These are phyloP conservation scores for Moesziomyces antarcticus DNA, from an alignment of 1,284 basidiomycete genomes.

Conservation along the genomic window DNA sequence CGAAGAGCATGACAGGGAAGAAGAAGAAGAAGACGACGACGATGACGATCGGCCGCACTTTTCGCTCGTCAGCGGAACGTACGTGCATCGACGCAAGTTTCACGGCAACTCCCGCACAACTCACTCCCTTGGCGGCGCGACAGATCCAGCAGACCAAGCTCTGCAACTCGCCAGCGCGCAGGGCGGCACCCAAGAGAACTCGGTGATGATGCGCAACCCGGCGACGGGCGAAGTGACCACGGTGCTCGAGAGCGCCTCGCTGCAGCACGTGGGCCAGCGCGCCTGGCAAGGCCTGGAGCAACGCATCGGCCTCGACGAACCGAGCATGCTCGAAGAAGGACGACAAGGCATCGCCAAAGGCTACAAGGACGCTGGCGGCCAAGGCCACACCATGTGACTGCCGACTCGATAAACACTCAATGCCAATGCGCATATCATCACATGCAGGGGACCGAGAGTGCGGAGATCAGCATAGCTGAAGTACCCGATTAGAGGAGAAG, in stretches of 20 bases:
- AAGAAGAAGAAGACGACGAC: slow-evolving; percentile 29
- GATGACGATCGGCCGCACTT: slow-evolving; percentile 75
- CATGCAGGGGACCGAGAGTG: no score
- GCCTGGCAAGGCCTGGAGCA: slow-evolving; percentile 86
- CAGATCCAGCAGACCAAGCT: background rate
- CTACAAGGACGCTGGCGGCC: slow-evolving; percentile 72
- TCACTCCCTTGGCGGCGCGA: slow-evolving; percentile 6
- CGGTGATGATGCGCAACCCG: slow-evolving; percentile 75
- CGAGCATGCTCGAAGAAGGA: slow-evolving; percentile 85
- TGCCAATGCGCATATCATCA: no score
- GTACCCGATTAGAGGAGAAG: background rate
- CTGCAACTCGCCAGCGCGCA: slow-evolving; percentile 4
- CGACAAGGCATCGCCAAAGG: slow-evolving; percentile 88
- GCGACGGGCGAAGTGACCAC: slow-evolving; percentile 72
- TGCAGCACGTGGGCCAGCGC: slow-evolving; percentile 76
- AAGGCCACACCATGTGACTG: slow-evolving; percentile 33
- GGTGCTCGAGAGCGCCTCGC: slow-evolving; percentile 66
- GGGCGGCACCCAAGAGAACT: slow-evolving; percentile 16
- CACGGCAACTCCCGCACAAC: slow-evolving; percentile 62
- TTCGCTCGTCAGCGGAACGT: slow-evolving; percentile 86
- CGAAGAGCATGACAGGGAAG: slow-evolving; percentile 29
- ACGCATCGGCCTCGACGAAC: slow-evolving; percentile 81
- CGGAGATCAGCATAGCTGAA: no score
- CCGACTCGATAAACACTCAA: no score
- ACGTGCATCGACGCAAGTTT: slow-evolving; percentile 80